Percentiles rank a stretch among this genome's conserved stretches.
Conservation (phyloP, 148 eudicot genomes). For the Drosera capensis region DNA sequence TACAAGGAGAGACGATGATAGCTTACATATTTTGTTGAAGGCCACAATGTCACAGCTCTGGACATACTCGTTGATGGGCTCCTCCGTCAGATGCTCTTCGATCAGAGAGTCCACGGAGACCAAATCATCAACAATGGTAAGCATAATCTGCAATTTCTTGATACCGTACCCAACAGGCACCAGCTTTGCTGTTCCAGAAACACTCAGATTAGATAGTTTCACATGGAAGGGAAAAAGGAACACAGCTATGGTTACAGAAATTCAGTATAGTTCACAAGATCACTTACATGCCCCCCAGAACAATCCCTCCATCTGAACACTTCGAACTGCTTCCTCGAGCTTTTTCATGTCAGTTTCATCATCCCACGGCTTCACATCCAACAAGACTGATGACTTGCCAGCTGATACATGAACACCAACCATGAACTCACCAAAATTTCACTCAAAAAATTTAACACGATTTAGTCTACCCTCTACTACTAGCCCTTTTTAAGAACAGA, state of each 20-base stretch:
- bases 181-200: conserved; percentile 51
- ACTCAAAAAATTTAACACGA: no score
- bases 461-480: no score
- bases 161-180: conserved; percentile 91
- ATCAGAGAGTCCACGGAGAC: conserved; percentile 70
- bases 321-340: conserved; percentile 90
- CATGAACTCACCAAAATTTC: no score
- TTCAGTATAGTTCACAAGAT: background rate
- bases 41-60: conserved; percentile 97
- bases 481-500: no score
- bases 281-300: conserved; percentile 85
- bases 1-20: no score
- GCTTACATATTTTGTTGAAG: conserved; percentile 64
- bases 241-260: no score
- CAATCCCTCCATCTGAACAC: conserved; percentile 68
- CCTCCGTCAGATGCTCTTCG: conserved; percentile 54
- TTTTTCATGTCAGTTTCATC: conserved; percentile 92
- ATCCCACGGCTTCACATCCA: conserved; percentile 95
- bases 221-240: no score
- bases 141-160: conserved; percentile 82
- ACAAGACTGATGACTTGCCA: conserved; percentile 75
- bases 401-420: conserved; percentile 20
- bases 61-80: conserved; percentile 72
- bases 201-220: background rate
- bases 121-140: conserved; percentile 78